Evolutionary conservation across 106 monocot species (phyloP), one percentile per base, ranked within the genome.

Genomic region (Allium fistulosum): DNA sequence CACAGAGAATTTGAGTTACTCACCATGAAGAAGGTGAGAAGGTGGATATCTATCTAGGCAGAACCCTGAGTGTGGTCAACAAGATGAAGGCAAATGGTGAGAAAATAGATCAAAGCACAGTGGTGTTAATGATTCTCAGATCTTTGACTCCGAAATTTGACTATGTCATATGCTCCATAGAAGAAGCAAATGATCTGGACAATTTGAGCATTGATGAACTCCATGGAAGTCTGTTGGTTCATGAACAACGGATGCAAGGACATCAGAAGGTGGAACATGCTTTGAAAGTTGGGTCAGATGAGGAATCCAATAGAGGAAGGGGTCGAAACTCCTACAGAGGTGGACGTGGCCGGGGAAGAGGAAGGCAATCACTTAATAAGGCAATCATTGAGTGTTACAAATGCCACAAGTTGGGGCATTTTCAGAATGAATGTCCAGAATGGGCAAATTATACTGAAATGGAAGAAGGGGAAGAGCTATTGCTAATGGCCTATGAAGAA

Each of bases 341-440:
- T 28, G 62, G 62, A 62, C 17, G 62, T 26, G 62, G 62, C 17
- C 4, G 62, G 45, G 62, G 62, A 4, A 62, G 62, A 62, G 62
- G 2, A 10, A 62, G 62, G 45, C 62, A 62, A 26, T 8, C 26
- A 8, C 13, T 62, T 0, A 28, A 62, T 37, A 62, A 28, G 45
- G 17, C 62, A 22, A 62, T 26, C 27, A 28, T 62, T 28, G 62
- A 62, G 22, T 62, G 22, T 28, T 62, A 10, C 62, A 62, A 62
- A 26, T 62, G 62, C 62, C 62, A 62, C 17, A 62, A 62, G 18
- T 62, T 62, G 62, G 62, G 62, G 45, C 62, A 62, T 62, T 62
- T 62, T 62, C 27, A 62, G 2, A 7, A 62, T 13, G 62, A 62
- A 13, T 62, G 62, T 28, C 62, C 62, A 4, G 27, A 28, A 9